phyloP scores from a whole-genome alignment of 495 filamentous ascomycete species.

The Cairneyella variabilis region DNA sequence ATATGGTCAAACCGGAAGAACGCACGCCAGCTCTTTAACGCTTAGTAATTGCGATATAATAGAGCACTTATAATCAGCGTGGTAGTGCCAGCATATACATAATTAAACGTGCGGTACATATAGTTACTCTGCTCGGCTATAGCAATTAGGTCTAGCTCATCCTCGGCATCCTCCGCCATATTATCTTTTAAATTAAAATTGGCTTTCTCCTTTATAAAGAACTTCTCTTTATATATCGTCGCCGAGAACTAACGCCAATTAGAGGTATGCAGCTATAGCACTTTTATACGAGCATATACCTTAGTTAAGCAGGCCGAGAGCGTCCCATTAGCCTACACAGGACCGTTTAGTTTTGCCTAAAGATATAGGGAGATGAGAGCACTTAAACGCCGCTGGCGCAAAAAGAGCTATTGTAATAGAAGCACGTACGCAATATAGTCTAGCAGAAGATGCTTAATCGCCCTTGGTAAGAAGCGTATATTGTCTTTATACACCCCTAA shows the following conservation, averaged over 20 bases:
- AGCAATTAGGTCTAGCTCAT: not conserved
- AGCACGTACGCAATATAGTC: not conserved
- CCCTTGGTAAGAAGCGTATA: not conserved
- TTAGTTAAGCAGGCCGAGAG: slow-evolving; percentile 3
- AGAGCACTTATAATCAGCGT: slow-evolving; percentile 3
- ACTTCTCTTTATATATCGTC: too few species aligned
- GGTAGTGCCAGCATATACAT: slow-evolving; percentile 8
- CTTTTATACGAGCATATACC: slow-evolving; percentile 3
- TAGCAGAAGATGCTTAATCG: too few species aligned
- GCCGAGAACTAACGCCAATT: too few species aligned
- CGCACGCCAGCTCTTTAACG: not conserved
- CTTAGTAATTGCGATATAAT: slow-evolving; percentile 5
- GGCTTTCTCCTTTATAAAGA: too few species aligned
- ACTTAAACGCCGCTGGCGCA: not conserved
- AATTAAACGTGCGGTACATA: slow-evolving; percentile 6
- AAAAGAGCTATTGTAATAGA: not conserved
- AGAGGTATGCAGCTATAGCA: not conserved
- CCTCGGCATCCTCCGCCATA: not conserved
- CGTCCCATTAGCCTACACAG: slow-evolving; percentile 2
- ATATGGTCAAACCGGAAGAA: slow-evolving; percentile 14
- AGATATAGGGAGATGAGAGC: too few species aligned
- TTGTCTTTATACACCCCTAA: too few species aligned
- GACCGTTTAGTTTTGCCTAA: slow-evolving; percentile 1
- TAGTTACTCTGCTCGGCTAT: too few species aligned
- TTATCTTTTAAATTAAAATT: slow-evolving; percentile 7